Base-by-base conservation (phyloP, 1,139 yeast species). In the Pichia sp. region DNA sequence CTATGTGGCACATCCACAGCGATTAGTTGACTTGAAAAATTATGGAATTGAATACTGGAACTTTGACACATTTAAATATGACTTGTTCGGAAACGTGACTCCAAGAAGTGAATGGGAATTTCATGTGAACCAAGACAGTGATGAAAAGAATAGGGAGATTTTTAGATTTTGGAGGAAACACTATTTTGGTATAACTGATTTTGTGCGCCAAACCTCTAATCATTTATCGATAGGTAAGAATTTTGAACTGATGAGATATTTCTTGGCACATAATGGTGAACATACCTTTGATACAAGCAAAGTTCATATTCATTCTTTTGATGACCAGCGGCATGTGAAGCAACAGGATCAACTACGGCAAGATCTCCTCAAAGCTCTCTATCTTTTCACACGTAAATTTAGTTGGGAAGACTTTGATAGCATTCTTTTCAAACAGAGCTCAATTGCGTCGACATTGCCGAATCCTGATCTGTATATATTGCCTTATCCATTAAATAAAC, bases 41-140 rank as follows among this genome's bases (percentile, higher is more conserved):
- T 36, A 46, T 49, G 49, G 40, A 2, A 50, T 55, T 2, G 23
- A 13, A 1, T 4, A 43, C 13, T 55, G 57, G 57, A 29, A 49
- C 7, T n/a, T 30, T 5, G 44, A 45, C 26, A 15, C 19, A 1
- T 16, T 15, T 19, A 41, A 55, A 16, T 42, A 6, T 26, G 41
- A 50, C 47, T 29, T 30, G 16, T 43, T 52, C 23, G 51, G 54
- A 10, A 45, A 41, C n/a, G 8, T 45, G 4, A 43, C 46, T 32
- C 3, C 4, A 5, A 50, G 57, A 44, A 51, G 45, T 36, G 60
- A 56, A 48, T 57, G 57, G 55, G 58, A 56, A 30, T 54, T 45
- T 34, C 52, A 53, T 32, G 32, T 57, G 13, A 16, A 38, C 29
- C 49, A 49, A n/a, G 40, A 47, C 15, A 13, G 11, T 5, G 51